Percentiles rank a stretch among this genome's conserved stretches.
These are phyloP conservation scores for Articulospora tetracladia DNA, from an alignment of 495 filamentous ascomycete genomes.

Conservation along the genomic window DNA sequence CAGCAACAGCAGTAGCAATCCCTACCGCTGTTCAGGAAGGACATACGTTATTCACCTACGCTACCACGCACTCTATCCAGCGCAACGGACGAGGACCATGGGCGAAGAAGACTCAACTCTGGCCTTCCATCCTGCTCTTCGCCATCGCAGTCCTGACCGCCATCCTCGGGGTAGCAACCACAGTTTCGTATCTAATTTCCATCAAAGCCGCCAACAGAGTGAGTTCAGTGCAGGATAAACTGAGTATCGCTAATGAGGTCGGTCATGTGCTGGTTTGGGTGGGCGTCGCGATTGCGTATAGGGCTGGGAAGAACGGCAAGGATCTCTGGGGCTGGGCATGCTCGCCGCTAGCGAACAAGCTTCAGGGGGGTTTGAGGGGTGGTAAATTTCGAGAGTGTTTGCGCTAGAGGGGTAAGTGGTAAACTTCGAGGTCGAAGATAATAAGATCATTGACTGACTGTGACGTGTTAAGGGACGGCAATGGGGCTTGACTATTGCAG, in stretches of 20 bases:
- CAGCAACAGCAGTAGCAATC: conserved; percentile 4
- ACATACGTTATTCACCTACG: conserved; percentile 1
- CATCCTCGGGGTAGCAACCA: conserved; percentile 2
- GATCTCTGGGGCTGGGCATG: conserved; percentile 21
- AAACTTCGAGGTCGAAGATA: neutral
- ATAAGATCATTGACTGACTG: neutral
- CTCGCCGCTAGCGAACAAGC: conserved; percentile 3
- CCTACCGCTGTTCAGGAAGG: conserved; percentile 9
- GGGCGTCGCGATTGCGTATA: conserved; percentile 14
- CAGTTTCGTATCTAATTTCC: conserved; percentile 2
- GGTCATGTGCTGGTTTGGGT: conserved; percentile 14
- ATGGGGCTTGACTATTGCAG: neutral
- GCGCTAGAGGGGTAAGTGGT: conserved; percentile 7
- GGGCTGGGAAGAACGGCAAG: conserved; percentile 11
- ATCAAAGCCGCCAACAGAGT: conserved; percentile 12
- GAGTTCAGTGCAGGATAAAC: neutral
- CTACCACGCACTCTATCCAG: neutral
- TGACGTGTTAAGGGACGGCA: neutral
- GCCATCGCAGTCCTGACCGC: conserved; percentile 3
- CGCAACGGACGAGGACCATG: conserved; percentile 13
- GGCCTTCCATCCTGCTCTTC: conserved; percentile 14
- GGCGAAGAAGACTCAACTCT: conserved; percentile 11
- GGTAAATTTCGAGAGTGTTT: conserved; percentile 11
- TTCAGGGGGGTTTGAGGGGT: conserved; percentile 11
- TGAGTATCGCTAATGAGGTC: conserved; percentile 2